These are phyloP conservation scores for Sinapis alba DNA, from an alignment of 441 rosid genomes.

Conservation along the genomic window DNA sequence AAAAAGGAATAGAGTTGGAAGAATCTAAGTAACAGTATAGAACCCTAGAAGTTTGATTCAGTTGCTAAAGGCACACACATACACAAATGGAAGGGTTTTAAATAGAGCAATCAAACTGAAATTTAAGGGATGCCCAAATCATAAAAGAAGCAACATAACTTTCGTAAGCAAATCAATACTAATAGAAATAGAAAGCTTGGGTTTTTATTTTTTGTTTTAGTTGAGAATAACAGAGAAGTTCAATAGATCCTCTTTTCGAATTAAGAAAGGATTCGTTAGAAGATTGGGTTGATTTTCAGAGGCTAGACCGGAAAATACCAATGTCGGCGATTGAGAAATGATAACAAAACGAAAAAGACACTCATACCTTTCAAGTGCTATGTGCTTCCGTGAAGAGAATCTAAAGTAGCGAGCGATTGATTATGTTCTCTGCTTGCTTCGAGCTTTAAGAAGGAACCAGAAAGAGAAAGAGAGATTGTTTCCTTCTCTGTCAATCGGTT, in stretches of 20 bases:
- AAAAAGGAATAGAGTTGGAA: neutral
- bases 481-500: neutral
- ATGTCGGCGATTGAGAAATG: neutral
- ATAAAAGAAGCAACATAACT: neutral
- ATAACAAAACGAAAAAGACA: neutral
- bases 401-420: neutral
- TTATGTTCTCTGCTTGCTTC: slow-evolving; percentile 21
- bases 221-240: slow-evolving; percentile 10
- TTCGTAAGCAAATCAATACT: neutral
- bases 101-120: neutral
- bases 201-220: neutral
- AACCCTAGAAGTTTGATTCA: neutral
- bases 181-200: neutral
- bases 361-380: slow-evolving; percentile 27
- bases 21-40: neutral
- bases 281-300: neutral
- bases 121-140: neutral
- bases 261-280: neutral
- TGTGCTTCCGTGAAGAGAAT: slow-evolving; percentile 17
- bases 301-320: slow-evolving; percentile 14
- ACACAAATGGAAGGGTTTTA: neutral
- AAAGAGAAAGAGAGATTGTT: slow-evolving; percentile 4
- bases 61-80: slow-evolving; percentile 5
- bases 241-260: neutral
- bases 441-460: neutral